Conservation (phyloP, 2,329 filamentous ascomycete species). For the Coccinonectria pachysandricola region DNA sequence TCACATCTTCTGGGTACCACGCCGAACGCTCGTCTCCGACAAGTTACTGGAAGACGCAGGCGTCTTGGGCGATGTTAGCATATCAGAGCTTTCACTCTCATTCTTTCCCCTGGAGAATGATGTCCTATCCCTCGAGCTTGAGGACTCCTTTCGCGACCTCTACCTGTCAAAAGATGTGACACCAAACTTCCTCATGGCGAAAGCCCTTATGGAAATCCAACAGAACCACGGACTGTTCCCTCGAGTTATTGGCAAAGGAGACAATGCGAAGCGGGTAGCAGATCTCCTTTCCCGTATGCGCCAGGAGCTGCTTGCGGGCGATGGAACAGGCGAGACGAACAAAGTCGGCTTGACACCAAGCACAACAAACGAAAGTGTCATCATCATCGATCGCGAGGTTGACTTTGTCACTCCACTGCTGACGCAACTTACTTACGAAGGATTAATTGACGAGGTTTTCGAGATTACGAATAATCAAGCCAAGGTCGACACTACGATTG, state of each 20-base stretch:
- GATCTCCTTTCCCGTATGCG: conserved; percentile 86
- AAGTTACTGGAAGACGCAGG: conserved; percentile 86
- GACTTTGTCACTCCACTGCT: conserved; percentile 87
- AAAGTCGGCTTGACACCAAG: conserved; percentile 71
- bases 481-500: conserved; percentile 82
- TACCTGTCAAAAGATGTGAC: conserved; percentile 88
- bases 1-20: conserved; percentile 90
- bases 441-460: conserved; percentile 87
- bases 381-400: conserved; percentile 91
- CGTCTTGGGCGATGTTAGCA: conserved; percentile 83
- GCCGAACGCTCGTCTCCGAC: conserved; percentile 84
- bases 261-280: conserved; percentile 80
- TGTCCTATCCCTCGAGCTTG: conserved; percentile 80
- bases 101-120: conserved; percentile 91
- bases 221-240: conserved; percentile 88
- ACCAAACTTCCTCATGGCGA: conserved; percentile 78
- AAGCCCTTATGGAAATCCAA: conserved; percentile 89
- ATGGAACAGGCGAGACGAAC: conserved; percentile 53
- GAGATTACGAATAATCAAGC: conserved; percentile 86
- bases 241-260: conserved; percentile 87
- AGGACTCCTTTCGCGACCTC: conserved; percentile 76
- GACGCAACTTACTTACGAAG: conserved; percentile 94
- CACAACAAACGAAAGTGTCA: conserved; percentile 76
- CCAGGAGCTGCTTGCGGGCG: conserved; percentile 74
- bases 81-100: conserved; percentile 75